phyloP scores from a whole-genome alignment of 139 green algal species.

The Volvox reticuliferus region DNA sequence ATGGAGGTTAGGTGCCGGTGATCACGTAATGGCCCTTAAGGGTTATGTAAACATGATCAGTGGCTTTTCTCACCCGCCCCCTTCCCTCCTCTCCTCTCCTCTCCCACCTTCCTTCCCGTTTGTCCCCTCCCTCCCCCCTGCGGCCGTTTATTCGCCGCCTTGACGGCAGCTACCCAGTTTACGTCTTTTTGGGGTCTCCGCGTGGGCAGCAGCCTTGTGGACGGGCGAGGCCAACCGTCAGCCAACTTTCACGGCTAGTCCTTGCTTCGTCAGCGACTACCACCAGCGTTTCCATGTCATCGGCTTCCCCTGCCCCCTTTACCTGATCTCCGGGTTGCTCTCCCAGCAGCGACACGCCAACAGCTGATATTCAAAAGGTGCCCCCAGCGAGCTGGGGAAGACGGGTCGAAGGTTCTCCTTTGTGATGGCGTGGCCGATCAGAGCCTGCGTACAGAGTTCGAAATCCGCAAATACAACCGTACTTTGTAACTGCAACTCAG shows the following conservation, averaged over 20 bases:
- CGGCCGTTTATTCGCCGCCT: too few species aligned
- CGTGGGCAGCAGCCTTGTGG: too few species aligned
- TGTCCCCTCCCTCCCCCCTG: background rate
- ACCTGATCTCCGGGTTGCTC: slow-evolving; percentile 58
- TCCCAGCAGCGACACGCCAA: slow-evolving; percentile 66
- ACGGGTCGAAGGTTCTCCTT: slow-evolving; percentile 40
- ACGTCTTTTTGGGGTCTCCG: too few species aligned
- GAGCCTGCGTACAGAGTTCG: background rate
- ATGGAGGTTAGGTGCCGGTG: background rate
- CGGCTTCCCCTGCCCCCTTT: background rate
- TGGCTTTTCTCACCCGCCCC: too few species aligned
- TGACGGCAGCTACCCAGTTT: too few species aligned
- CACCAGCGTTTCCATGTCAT: background rate
- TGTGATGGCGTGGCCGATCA: slow-evolving; percentile 29
- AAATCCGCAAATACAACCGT: too few species aligned
- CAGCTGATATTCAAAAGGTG: slow-evolving; percentile 51
- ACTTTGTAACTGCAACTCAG: too few species aligned
- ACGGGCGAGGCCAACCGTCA: too few species aligned
- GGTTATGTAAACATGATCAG: too few species aligned
- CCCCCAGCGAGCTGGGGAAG: slow-evolving; percentile 17
- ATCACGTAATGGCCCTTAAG: background rate
- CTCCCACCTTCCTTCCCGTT: background rate
- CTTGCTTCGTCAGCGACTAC: background rate
- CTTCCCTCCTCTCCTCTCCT: too few species aligned
- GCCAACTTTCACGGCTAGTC: background rate